Conservation (phyloP, 148 eudicot species). For the Linanthus parryae region DNA sequence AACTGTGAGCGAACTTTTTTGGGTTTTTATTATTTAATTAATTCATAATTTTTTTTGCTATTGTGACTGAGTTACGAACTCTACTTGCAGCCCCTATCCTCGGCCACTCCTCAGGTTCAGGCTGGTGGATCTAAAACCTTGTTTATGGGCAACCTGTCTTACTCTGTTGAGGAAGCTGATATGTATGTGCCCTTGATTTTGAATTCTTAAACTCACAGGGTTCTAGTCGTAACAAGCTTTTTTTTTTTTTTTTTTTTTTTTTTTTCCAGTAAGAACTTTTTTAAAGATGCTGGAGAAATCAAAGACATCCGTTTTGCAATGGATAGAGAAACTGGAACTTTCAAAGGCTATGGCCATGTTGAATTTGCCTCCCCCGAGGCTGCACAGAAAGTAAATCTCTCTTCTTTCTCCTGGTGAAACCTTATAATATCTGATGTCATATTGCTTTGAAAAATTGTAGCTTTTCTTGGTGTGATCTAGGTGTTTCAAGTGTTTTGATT, state of each 20-base stretch:
- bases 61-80: not conserved
- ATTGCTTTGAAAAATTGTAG: not conserved
- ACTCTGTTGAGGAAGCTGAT: constrained; percentile 42
- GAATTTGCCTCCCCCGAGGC: constrained; percentile 72
- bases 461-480: too few relatives aligned
- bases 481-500: too few relatives aligned
- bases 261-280: constrained; percentile 57
- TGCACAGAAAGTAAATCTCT: constrained; percentile 53
- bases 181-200: constrained; percentile 41
- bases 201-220: not conserved
- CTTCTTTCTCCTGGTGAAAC: not conserved
- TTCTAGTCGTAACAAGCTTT: too few relatives aligned
- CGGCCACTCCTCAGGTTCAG: constrained; percentile 46
- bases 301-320: constrained; percentile 54
- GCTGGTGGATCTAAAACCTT: constrained; percentile 55
- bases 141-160: constrained; percentile 74
- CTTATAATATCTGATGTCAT: not conserved
- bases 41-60: not conserved
- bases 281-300: constrained; percentile 57
- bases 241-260: not conserved
- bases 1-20: constrained; percentile 27
- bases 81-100: constrained; percentile 57
- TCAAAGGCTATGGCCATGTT: constrained; percentile 84
- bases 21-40: not conserved
- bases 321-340: constrained; percentile 36